These are phyloP conservation scores for Cyclotella choctawhatcheeana DNA, from an alignment of 108 stramenopile genomes.

Conservation along the genomic window DNA sequence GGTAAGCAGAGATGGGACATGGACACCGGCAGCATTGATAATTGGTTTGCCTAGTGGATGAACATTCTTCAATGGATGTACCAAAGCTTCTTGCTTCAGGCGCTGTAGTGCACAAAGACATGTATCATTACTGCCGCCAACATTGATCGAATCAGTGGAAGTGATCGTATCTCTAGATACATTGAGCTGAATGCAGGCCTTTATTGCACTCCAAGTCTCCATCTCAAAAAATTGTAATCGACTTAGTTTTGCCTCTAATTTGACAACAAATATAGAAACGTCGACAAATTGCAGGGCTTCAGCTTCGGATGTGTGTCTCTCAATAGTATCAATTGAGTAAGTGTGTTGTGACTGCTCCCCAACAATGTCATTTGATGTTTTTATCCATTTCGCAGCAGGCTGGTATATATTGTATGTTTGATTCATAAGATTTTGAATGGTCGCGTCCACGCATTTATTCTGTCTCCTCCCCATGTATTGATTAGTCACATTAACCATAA, in stretches of 20 bases:
- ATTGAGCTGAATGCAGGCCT: conserved; percentile 40
- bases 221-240: conserved; percentile 54
- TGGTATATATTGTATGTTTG: conserved; percentile 26
- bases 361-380: conserved; percentile 40
- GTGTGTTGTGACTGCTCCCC: conserved; percentile 15
- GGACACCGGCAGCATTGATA: conserved; percentile 9
- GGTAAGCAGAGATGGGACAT: conserved; percentile 40
- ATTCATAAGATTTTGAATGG: conserved; percentile 4
- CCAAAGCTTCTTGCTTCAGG: conserved; percentile 39
- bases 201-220: conserved; percentile 49
- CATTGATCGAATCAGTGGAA: background rate
- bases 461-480: background rate
- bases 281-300: conserved; percentile 51
- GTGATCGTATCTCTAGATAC: conserved; percentile 6
- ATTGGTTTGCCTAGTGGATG: conserved; percentile 55
- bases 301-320: conserved; percentile 37
- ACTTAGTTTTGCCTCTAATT: conserved; percentile 50
- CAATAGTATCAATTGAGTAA: conserved; percentile 56
- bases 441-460: conserved; percentile 6
- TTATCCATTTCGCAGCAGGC: conserved; percentile 37
- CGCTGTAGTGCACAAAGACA: conserved; percentile 46
- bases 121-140: conserved; percentile 36
- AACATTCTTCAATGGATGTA: conserved; percentile 49
- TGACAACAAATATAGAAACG: conserved; percentile 34
- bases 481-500: conserved; percentile 19